Base-by-base conservation (phyloP, 2,329 filamentous ascomycete species). In the Botrytis deweyae region DNA sequence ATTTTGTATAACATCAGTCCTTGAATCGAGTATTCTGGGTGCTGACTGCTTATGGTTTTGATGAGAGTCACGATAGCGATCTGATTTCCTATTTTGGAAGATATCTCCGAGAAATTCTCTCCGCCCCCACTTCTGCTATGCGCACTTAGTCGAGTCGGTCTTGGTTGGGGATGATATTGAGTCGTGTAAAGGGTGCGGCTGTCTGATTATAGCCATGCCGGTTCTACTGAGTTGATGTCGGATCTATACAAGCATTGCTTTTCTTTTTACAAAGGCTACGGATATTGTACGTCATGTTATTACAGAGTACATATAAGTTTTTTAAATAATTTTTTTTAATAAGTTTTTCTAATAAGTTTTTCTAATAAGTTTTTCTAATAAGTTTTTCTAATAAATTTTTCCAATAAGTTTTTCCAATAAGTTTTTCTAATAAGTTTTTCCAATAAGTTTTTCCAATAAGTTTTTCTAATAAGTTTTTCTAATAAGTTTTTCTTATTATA, bases 121-220 rank as follows among this genome's bases (percentile, higher is more conserved):
- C 46, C 0, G 1, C 10, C 8, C 46, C 49, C 49, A n/a, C 49
- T n/a, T 52, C 3, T 52, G 4, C 10, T 16, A n/a, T 5, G 10
- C 25, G 7, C 49, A 52, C 1, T 1, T 52, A 52, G 10, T n/a
- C 25, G 14, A n/a, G 4, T 52, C 12, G 2, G 25, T 16, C 2
- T 7, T n/a, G 1, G 7, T 16, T 1, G 25, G 1, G 5, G 7
- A 16, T n/a, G 1, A 55, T 8, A 7, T n/a, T n/a, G 12, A 55
- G 12, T n/a, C 25, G 3, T n/a, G 3, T 0, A 58, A 16, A 58
- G 14, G 16, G 16, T 0, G n/a, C 14, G 14, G 52, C 14, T 58
- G 9, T 14, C n/a, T 16, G n/a, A 29, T 29, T 29, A 29, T 14
- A 29, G 25, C 14, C 7, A 58, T 55, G 25, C 49, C 10, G 6